Evolutionary conservation across 129 eudicot species (phyloP).

Genomic region (Oenanthe sinensis): DNA sequence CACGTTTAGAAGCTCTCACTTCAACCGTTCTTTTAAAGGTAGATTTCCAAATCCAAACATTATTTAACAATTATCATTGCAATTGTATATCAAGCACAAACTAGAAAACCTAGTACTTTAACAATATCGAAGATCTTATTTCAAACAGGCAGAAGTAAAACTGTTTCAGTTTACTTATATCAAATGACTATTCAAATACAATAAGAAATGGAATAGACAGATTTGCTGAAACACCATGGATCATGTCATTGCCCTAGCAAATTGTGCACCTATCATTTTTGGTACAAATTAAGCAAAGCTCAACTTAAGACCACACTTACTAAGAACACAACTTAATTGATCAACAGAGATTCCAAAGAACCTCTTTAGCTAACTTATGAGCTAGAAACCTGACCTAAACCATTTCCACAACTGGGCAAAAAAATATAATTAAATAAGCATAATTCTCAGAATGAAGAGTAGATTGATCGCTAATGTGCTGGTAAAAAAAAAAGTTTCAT

Average conservation of each 20-base stretch:
- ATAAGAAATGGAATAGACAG: background rate
- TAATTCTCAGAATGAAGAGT: background rate
- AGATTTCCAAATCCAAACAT: background rate
- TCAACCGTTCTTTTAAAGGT: background rate
- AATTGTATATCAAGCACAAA: background rate
- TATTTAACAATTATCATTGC: background rate
- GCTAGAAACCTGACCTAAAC: background rate
- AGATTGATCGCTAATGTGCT: background rate
- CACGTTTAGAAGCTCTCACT: background rate
- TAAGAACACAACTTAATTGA: background rate
- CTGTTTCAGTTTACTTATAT: background rate
- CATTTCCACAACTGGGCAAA: background rate
- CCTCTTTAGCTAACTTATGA: background rate
- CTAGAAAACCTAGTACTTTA: background rate
- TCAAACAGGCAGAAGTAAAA: background rate
- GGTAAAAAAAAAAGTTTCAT: background rate
- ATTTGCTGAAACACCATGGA: background rate
- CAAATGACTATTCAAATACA: no score
- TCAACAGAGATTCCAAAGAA: background rate
- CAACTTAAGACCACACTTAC: background rate
- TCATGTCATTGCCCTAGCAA: background rate
- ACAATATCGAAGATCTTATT: background rate
- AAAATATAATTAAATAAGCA: background rate
- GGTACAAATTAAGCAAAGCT: background rate
- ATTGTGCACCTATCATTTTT: background rate